Conservation (phyloP, 129 eudicot genomes). For the Chrysanthemum makinoi region DNA sequence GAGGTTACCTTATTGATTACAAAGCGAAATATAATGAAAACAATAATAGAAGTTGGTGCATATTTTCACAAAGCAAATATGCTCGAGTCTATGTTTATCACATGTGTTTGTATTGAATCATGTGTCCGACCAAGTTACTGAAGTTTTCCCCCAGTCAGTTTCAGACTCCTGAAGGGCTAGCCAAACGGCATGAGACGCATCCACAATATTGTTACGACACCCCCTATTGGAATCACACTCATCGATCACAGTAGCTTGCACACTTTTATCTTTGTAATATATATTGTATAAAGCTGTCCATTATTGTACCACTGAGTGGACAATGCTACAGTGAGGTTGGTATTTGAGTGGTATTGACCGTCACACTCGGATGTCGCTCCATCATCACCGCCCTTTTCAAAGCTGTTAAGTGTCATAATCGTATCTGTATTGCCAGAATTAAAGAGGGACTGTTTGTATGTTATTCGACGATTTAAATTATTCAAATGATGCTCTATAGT, state of each 20-base stretch:
- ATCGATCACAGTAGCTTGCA: no score
- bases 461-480: neutral
- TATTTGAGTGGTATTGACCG: constrained; percentile 3
- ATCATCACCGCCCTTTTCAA: neutral
- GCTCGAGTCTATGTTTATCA: no score
- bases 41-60: no score
- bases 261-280: constrained; percentile 3
- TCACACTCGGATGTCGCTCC: constrained; percentile 8
- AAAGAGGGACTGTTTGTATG: constrained; percentile 1
- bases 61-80: no score
- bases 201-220: constrained; percentile 28
- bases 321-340: neutral
- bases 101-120: no score
- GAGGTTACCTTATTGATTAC: no score
- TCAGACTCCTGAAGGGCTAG: constrained; percentile 7
- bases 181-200: constrained; percentile 28
- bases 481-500: neutral
- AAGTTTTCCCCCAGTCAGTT: constrained; percentile 19
- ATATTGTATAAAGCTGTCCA: neutral
- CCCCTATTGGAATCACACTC: no score
- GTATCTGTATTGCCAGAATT: constrained; percentile 1
- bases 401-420: constrained; percentile 10
- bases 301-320: constrained; percentile 6
- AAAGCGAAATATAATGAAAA: no score
- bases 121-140: no score